Evolutionary conservation across 2,329 filamentous ascomycete species (phyloP).

Genomic region (Exophiala alcalophila): DNA sequence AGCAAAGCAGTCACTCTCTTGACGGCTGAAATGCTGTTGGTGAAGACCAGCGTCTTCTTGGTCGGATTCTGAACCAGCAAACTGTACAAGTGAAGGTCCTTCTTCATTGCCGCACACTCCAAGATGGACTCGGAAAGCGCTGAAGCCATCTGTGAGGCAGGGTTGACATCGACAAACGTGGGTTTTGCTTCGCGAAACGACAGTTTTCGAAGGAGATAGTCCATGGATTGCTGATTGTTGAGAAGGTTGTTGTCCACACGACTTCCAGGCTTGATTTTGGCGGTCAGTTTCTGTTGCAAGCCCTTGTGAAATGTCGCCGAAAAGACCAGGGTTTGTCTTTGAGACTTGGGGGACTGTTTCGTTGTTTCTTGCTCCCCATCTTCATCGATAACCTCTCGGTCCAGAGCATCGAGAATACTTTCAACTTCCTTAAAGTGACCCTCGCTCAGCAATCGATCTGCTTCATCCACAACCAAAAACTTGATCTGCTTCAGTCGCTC

Average conservation of each 20-base stretch:
- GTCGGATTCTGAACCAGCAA: conserved; percentile 71
- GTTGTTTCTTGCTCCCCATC: conserved; percentile 45
- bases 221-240: conserved; percentile 73
- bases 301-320: conserved; percentile 93
- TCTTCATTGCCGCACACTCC: conserved; percentile 89
- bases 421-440: conserved; percentile 94
- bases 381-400: conserved; percentile 56
- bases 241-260: conserved; percentile 58
- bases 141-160: conserved; percentile 80
- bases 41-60: conserved; percentile 82
- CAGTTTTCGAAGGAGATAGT: conserved; percentile 85
- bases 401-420: conserved; percentile 78
- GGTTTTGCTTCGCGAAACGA: conserved; percentile 82
- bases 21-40: conserved; percentile 92
- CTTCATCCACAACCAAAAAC: conserved; percentile 90
- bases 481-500: conserved; percentile 67
- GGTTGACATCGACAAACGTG: conserved; percentile 89
- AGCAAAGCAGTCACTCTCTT: conserved; percentile 81
- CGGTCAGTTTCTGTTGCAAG: conserved; percentile 83
- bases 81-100: conserved; percentile 93
- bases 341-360: conserved; percentile 30
- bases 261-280: conserved; percentile 57
- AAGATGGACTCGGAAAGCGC: conserved; percentile 84
- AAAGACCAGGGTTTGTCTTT: conserved; percentile 88
- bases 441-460: conserved; percentile 84